Evolutionary conservation across 306 rosid genomes (phyloP).

Genomic region (Lathyrus aphaca): DNA sequence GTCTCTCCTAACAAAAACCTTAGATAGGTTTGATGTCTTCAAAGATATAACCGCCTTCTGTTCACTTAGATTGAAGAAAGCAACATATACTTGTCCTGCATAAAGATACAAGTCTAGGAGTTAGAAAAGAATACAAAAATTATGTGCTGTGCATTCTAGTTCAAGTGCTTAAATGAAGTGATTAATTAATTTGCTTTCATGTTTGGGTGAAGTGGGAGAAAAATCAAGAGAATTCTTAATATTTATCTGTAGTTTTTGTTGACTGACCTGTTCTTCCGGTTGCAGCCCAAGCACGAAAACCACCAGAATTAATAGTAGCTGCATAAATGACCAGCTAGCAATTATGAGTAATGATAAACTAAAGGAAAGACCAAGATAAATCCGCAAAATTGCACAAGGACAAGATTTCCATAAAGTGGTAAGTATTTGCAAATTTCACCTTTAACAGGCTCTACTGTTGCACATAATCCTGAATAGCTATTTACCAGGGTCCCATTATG

Average conservation of each 20-base stretch:
- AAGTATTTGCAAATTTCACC: constrained; percentile 46
- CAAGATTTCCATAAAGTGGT: constrained; percentile 5
- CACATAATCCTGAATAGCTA: constrained; percentile 81
- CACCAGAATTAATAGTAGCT: constrained; percentile 52
- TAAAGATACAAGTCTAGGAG: constrained; percentile 3
- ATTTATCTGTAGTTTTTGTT: too few species aligned
- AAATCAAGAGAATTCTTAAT: background rate
- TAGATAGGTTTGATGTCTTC: constrained; percentile 58
- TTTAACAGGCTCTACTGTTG: constrained; percentile 53
- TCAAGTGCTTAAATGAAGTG: constrained; percentile 10
- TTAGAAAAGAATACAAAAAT: constrained; percentile 25
- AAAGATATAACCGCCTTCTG: constrained; percentile 51
- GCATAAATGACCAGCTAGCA: constrained; percentile 44
- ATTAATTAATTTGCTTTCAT: constrained; percentile 11
- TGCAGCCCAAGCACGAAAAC: constrained; percentile 86
- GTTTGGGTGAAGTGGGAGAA: constrained; percentile 22
- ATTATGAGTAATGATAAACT: constrained; percentile 32
- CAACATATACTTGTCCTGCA: constrained; percentile 73
- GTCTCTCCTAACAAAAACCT: constrained; percentile 48
- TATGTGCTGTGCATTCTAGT: constrained; percentile 17
- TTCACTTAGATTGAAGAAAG: constrained; percentile 73
- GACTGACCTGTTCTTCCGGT: constrained; percentile 68
- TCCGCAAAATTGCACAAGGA: constrained; percentile 8
- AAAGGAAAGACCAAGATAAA: constrained; percentile 16
- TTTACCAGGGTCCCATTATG: constrained; percentile 77